These are phyloP conservation scores for Mycosarcoma mackinlayi DNA, from an alignment of 1,284 basidiomycete species.

Conservation along the genomic window DNA sequence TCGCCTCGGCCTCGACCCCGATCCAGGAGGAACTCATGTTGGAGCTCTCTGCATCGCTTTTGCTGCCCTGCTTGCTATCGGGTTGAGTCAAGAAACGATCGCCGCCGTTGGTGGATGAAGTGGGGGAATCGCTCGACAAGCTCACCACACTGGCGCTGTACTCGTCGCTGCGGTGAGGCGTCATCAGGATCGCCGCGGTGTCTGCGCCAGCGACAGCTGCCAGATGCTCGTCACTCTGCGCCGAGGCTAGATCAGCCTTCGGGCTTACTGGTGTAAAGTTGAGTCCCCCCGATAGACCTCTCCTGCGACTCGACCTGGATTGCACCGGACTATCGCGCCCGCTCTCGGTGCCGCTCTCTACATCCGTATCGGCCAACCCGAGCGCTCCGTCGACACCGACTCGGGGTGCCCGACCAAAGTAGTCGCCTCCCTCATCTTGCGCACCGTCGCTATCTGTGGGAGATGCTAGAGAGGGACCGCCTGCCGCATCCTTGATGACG, in stretches of 20 bases:
- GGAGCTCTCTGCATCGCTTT: slow-evolving; percentile 14
- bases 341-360: slow-evolving; percentile 56
- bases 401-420: slow-evolving; percentile 39
- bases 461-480: slow-evolving; percentile 9
- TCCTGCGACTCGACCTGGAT: slow-evolving; percentile 2
- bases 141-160: slow-evolving; percentile 33
- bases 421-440: slow-evolving; percentile 16
- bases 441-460: slow-evolving; percentile 14
- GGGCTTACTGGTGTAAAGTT: slow-evolving; percentile 45
- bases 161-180: background rate
- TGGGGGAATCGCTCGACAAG: slow-evolving; percentile 25
- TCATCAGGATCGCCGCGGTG: background rate
- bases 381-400: slow-evolving; percentile 58
- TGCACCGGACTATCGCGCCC: slow-evolving; percentile 44
- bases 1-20: slow-evolving; percentile 22
- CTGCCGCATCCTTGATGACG: slow-evolving; percentile 20
- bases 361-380: slow-evolving; percentile 54
- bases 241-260: background rate
- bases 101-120: slow-evolving; percentile 17
- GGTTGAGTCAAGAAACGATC: slow-evolving; percentile 1
- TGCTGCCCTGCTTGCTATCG: background rate
- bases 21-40: slow-evolving; percentile 50
- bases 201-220: background rate
- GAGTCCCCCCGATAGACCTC: slow-evolving; percentile 37
- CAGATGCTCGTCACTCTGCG: background rate